These are phyloP conservation scores for Edaphochlamys debaryana DNA, from an alignment of 139 green algal genomes.

Conservation along the genomic window DNA sequence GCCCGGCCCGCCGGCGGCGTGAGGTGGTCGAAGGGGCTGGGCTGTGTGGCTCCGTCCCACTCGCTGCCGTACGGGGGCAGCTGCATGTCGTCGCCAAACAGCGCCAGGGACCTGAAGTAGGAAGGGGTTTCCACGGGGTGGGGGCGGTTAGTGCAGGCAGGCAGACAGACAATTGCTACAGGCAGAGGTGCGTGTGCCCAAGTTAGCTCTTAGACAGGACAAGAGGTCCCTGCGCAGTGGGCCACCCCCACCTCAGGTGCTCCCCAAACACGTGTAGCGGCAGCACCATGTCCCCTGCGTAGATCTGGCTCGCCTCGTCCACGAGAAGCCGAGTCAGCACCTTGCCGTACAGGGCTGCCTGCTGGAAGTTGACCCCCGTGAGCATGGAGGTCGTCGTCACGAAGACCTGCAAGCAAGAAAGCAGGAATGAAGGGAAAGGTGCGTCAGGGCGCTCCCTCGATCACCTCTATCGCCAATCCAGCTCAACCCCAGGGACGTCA, in stretches of 20 bases:
- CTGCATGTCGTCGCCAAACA: slow-evolving; percentile 36
- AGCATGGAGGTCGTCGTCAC: slow-evolving; percentile 27
- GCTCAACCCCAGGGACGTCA: too few species aligned
- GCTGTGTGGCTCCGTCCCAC: slow-evolving; percentile 13
- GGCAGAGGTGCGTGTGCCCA: too few species aligned
- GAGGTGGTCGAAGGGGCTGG: slow-evolving; percentile 25
- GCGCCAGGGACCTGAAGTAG: slow-evolving; percentile 18
- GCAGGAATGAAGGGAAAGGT: too few species aligned
- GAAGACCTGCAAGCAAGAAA: slow-evolving; percentile 26
- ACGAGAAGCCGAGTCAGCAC: not conserved
- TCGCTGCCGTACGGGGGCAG: slow-evolving; percentile 36
- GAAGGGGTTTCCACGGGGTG: too few species aligned
- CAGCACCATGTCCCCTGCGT: slow-evolving; percentile 24
- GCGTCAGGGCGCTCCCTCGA: too few species aligned
- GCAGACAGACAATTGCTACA: too few species aligned
- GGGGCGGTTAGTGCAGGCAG: too few species aligned
- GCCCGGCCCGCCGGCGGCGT: not conserved
- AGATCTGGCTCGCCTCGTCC: slow-evolving; percentile 40
- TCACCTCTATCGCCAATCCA: too few species aligned
- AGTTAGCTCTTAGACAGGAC: too few species aligned
- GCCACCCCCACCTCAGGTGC: slow-evolving; percentile 9
- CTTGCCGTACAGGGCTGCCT: slow-evolving; percentile 10
- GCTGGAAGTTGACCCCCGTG: not conserved
- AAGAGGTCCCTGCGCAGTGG: too few species aligned
- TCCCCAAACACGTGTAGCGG: slow-evolving; percentile 5